A percentile compares a stretch with the other conserved stretches of the same genome.
Conservation (phyloP, 768 basidiomycete genomes). For the Lactarius hengduanensis region DNA sequence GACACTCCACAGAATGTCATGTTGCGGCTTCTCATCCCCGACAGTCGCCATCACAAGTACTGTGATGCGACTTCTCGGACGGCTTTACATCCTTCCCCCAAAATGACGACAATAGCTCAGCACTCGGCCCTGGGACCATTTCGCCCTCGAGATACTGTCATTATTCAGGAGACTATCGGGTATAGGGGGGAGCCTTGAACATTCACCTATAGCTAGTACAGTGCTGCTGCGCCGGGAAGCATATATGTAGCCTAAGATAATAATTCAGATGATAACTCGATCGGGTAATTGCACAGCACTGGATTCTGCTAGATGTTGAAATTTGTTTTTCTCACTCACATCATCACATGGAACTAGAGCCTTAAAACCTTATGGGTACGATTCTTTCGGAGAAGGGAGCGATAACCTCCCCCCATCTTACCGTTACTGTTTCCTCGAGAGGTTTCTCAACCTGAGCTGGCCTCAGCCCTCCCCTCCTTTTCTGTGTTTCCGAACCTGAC, state of each 20-base stretch:
- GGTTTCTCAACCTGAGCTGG: slow-evolving; percentile 23
- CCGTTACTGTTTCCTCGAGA: background rate
- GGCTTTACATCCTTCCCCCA: background rate
- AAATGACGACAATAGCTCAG: background rate
- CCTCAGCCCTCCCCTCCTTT: slow-evolving; percentile 8
- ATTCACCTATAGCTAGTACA: background rate
- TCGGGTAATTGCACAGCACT: background rate
- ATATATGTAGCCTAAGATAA: background rate
- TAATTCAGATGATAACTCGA: background rate
- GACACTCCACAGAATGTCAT: background rate
- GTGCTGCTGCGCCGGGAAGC: background rate
- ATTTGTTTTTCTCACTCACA: background rate
- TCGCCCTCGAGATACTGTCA: background rate
- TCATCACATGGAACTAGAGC: background rate
- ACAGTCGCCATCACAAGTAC: background rate
- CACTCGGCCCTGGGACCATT: background rate
- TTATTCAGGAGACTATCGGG: background rate
- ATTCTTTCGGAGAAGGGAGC: background rate
- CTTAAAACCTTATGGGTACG: background rate
- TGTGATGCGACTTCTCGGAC: background rate
- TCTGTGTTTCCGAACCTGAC: background rate
- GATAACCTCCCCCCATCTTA: background rate
- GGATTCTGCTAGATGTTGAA: background rate
- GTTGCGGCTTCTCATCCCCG: background rate
- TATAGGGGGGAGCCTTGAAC: background rate